phyloP scores from a whole-genome alignment of 1,284 basidiomycete genomes.

The Coniferiporia sulphurascens region DNA sequence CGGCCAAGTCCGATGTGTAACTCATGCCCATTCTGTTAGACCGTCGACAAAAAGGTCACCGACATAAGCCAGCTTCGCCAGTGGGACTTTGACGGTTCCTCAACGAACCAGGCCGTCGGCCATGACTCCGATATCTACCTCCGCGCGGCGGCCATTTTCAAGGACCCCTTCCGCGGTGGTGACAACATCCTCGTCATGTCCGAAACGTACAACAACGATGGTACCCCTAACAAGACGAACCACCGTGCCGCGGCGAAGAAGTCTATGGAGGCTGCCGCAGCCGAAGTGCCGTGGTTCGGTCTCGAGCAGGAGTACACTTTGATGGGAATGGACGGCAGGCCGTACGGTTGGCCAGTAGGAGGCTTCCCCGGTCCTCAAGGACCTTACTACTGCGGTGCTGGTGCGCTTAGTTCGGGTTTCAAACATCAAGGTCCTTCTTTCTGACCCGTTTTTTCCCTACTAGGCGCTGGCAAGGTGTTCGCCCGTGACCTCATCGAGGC shows the following conservation, averaged over 20 bases:
- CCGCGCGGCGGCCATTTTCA: slow-evolving; percentile 96
- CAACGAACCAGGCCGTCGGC: slow-evolving; percentile 94
- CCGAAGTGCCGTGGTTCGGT: slow-evolving; percentile 92
- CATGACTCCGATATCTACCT: slow-evolving; percentile 97
- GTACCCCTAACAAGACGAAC: slow-evolving; percentile 98
- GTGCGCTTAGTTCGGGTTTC: slow-evolving; percentile 42
- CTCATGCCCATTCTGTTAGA: slow-evolving; percentile 39
- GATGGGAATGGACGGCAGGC: slow-evolving; percentile 88
- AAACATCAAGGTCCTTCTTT: slow-evolving; percentile 10
- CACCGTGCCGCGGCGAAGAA: slow-evolving; percentile 88
- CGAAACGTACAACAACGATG: slow-evolving; percentile 98
- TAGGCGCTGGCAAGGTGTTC: slow-evolving; percentile 94
- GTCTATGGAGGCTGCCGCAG: slow-evolving; percentile 87
- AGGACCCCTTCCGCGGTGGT: slow-evolving; percentile 98
- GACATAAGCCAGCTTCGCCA: slow-evolving; percentile 84
- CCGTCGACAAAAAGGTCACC: slow-evolving; percentile 78
- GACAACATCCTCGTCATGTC: slow-evolving; percentile 97
- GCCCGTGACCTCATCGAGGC: slow-evolving; percentile 99
- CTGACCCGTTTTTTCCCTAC: background rate
- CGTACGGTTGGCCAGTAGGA: slow-evolving; percentile 96
- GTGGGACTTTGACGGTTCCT: slow-evolving; percentile 99
- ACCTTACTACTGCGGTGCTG: slow-evolving; percentile 99
- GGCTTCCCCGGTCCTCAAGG: slow-evolving; percentile 99
- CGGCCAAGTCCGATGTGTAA: background rate
- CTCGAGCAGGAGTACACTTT: slow-evolving; percentile 99